phyloP scores from a whole-genome alignment of 108 stramenopile species.

The Parmales sp. region DNA sequence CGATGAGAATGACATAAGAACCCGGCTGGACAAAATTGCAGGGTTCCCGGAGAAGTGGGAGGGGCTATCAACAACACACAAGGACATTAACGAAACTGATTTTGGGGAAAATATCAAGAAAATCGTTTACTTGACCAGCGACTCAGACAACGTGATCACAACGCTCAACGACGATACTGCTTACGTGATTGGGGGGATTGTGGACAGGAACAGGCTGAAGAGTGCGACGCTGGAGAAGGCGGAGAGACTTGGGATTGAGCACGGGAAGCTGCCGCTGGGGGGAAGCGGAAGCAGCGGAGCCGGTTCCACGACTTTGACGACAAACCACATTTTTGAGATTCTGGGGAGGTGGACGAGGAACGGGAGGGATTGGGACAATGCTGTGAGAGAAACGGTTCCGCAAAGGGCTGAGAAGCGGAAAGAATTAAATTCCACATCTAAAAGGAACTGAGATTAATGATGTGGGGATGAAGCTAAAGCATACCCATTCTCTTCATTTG shows the following conservation, averaged over 20 bases:
- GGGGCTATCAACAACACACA: not conserved
- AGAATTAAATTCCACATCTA: no score
- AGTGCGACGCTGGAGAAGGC: conserved; percentile 15
- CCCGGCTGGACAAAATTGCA: not conserved
- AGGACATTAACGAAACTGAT: not conserved
- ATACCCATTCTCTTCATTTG: no score
- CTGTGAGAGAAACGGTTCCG: not conserved
- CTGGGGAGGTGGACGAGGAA: not conserved
- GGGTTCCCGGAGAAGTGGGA: not conserved
- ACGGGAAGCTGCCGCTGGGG: conserved; percentile 9
- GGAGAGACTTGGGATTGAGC: not conserved
- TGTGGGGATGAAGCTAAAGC: no score
- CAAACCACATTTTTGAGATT: conserved; percentile 27
- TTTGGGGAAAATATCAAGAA: not conserved
- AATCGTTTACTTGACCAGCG: conserved; percentile 22
- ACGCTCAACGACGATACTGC: not conserved
- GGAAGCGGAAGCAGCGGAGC: not conserved
- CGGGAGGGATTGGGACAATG: not conserved
- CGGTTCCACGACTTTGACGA: conserved; percentile 11
- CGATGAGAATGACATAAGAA: not conserved
- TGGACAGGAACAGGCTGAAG: conserved; percentile 26
- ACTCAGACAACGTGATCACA: conserved; percentile 7
- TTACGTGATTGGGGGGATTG: conserved; percentile 27
- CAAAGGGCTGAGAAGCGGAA: no score
- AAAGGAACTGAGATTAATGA: no score